Evolutionary conservation across 495 filamentous ascomycete species (phyloP).

Genomic region (Patellaria atrata): DNA sequence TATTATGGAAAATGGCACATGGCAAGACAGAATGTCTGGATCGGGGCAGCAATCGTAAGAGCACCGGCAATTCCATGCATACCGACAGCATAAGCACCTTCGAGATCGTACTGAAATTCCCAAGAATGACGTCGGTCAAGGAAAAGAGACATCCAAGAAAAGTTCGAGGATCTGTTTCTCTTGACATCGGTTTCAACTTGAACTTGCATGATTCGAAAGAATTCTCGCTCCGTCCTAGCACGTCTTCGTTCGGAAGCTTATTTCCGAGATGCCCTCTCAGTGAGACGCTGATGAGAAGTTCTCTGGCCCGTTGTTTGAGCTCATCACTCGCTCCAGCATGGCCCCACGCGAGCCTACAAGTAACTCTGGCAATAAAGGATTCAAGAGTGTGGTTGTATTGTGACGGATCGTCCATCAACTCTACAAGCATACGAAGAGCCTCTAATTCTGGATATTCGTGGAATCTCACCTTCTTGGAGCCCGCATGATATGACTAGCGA

Average conservation of each 20-base stretch:
- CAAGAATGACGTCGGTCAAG: conserved; percentile 20
- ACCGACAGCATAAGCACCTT: conserved; percentile 28
- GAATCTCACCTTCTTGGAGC: conserved; percentile 29
- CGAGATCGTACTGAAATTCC: conserved; percentile 27
- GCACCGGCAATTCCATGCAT: conserved; percentile 28
- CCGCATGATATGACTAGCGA: conserved; percentile 42
- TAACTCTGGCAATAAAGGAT: conserved; percentile 44
- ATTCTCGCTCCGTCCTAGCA: conserved; percentile 21
- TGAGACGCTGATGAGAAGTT: conserved; percentile 42
- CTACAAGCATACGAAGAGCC: conserved; percentile 36
- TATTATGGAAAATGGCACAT: conserved; percentile 46
- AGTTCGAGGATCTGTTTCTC: conserved; percentile 17
- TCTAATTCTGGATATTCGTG: conserved; percentile 40
- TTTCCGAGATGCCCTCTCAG: conserved; percentile 40
- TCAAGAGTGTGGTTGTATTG: conserved; percentile 42
- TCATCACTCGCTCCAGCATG: conserved; percentile 31
- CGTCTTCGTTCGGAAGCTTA: conserved; percentile 30
- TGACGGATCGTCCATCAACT: conserved; percentile 28
- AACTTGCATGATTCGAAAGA: conserved; percentile 25
- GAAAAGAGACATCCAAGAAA: conserved; percentile 26
- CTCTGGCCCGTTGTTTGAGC: conserved; percentile 41
- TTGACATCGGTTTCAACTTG: conserved; percentile 19
- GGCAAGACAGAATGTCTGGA: conserved; percentile 43
- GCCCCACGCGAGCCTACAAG: conserved; percentile 46
- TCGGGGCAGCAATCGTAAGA: conserved; percentile 34